Base-by-base conservation (phyloP, 306 rosid genomes). In the Heteromeles arbutifolia region DNA sequence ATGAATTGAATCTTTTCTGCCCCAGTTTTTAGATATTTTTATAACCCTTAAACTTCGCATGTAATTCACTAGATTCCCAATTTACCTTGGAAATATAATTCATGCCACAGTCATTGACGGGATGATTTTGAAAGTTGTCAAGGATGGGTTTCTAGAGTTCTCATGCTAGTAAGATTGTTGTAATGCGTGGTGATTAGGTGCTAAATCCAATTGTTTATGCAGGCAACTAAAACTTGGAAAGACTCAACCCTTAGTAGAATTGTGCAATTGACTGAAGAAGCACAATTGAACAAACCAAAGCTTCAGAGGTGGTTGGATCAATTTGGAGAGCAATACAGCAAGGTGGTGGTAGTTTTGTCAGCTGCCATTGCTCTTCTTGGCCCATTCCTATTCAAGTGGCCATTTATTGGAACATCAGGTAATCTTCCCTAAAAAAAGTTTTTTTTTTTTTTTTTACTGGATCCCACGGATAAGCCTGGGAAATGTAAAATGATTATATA, bases 251-350 rank as follows among this genome's bases (percentile, higher is more conserved):
- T 90, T 61, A 92, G 80, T 85, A 89, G 75, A 88, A 95, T 95
- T 82, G 97, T 95, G 77, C 97, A 95, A 80, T 81, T 95, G 90
- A 95, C 99, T 67, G 97, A 92, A 90, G 97, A 95, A 89, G 97
- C 97, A 62, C 92, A 90, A 72, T 79, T 86, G 86, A 95, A 88
- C 82, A 92, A 86, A 84, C 97, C 99, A 31, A 92, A 86, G 86
- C 97, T 92, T 84, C 93, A 95, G 83, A 90, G 99, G 85, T 95
- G 99, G 99, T 86, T 95, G 71, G 97, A 95, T 80, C 96, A 95
- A 83, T 95, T 92, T 85, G 97, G 99, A 34, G 99, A 95, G 82
- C 89, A 77, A 32, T 95, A 92, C 87, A 95, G 99, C 90, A 89
- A 89, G 88, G 90, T 88, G 78, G 99, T 95, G 77, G 90, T 95